phyloP scores from a whole-genome alignment of 1,284 basidiomycete genomes.

The Apiotrichum mycotoxinovorans region DNA sequence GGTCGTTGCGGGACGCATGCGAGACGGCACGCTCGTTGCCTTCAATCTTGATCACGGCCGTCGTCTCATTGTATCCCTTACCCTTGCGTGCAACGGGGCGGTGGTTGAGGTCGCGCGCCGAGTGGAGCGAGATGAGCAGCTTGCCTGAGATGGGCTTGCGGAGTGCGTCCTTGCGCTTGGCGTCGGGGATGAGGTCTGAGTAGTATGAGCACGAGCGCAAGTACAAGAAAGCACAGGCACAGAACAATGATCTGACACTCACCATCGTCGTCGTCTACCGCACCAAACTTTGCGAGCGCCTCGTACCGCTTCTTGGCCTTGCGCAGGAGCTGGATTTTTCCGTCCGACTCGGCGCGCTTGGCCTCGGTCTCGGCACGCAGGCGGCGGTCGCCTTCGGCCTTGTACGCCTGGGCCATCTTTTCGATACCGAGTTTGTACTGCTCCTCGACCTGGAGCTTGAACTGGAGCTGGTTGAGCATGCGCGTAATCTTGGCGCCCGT shows the following conservation, averaged over 20 bases:
- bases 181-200: conserved; percentile 58
- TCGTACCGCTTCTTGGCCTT: conserved; percentile 94
- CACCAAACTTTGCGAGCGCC: conserved; percentile 88
- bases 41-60: conserved; percentile 92
- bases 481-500: conserved; percentile 94
- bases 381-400: conserved; percentile 93
- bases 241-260: conserved; percentile 32
- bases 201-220: conserved; percentile 1
- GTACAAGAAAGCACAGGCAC: not conserved
- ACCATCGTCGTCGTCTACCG: conserved; percentile 72
- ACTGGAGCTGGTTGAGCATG: conserved; percentile 98
- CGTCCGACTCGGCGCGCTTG: conserved; percentile 90
- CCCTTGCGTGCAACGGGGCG: conserved; percentile 74
- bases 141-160: conserved; percentile 93
- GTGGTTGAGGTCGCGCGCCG: conserved; percentile 92
- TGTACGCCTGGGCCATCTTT: conserved; percentile 94
- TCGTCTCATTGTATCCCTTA: conserved; percentile 75
- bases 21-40: conserved; percentile 89
- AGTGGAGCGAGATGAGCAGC: conserved; percentile 80
- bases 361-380: conserved; percentile 85
- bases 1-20: conserved; percentile 86
- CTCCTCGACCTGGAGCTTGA: conserved; percentile 97
- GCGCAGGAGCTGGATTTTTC: conserved; percentile 90
- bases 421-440: conserved; percentile 99
- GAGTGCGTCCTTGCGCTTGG: conserved; percentile 83